Evolutionary conservation across 805 yeast species (phyloP), one percentile per base, ranked within the genome.

Genomic region (Yamadazyma laniorum): DNA sequence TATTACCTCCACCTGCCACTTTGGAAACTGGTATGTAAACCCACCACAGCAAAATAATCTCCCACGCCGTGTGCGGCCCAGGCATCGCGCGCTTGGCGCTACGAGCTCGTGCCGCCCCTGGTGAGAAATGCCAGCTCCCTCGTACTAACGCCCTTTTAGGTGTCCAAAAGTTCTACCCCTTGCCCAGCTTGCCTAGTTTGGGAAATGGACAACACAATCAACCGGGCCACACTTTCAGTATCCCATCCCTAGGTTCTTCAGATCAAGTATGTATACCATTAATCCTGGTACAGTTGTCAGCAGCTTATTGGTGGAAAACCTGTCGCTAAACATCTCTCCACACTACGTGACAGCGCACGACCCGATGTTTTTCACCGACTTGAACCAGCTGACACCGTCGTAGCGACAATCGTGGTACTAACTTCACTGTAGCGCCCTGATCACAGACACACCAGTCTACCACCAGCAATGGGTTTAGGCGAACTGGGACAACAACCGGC

Each of bases 1-100:
- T 77, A 13, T 63, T 77, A 44, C 82, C 82, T 5, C 81, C 82
- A 9, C 82, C 82, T 13, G 75, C 77, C 13, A 60, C 71, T 28
- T 61, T 74, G 44, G 79, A 74, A 50, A 62, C 73, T 39, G 74
- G 77, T 68, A 67, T 37, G 74, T 69, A 17, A 12, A n/a, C 5
- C 13, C 26, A 16, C n/a, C 22, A 36, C 29, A 12, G 13, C 29
- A 13, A 7, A 13, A 13, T 13, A 6, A 13, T 21, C 9, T 21
- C 23, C 23, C 23, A 9, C 23, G 29, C 13, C 29, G 13, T 26
- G 29, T 22, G 25, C n/a, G 23, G 9, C 31, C 18, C 18, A 13
- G 31, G 18, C 31, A 16, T 9, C 17, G 31, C 18, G 12, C 31
- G 18, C 6, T 6, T 16, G 12, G 31, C 18, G 31, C 18, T n/a